phyloP scores from a whole-genome alignment of 768 basidiomycete genomes.

The Lentinula boryana region DNA sequence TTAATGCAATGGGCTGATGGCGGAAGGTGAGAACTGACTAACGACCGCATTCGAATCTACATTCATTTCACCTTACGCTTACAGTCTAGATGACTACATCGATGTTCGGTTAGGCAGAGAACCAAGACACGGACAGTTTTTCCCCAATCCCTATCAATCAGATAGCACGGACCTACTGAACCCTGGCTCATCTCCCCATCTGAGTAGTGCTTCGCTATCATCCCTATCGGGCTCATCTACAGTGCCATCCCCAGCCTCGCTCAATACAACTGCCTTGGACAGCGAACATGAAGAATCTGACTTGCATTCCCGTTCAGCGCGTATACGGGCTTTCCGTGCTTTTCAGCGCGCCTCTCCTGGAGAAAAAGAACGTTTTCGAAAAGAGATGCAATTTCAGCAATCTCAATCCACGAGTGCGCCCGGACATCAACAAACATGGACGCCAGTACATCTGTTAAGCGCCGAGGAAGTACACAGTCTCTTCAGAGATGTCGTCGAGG shows the following conservation, averaged over 20 bases:
- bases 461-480: constrained; percentile 78
- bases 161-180: constrained; percentile 20
- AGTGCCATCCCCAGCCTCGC: constrained; percentile 4
- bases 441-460: constrained; percentile 78
- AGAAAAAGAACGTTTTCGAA: constrained; percentile 56
- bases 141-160: not conserved
- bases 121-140: constrained; percentile 40
- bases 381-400: constrained; percentile 27
- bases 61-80: not conserved
- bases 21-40: constrained; percentile 41
- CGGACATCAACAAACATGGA: constrained; percentile 34
- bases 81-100: constrained; percentile 79
- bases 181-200: constrained; percentile 5
- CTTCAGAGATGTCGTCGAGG: constrained; percentile 82
- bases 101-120: constrained; percentile 68
- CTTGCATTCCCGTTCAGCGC: constrained; percentile 54
- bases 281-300: constrained; percentile 18
- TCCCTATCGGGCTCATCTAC: constrained; percentile 6
- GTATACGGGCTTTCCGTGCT: constrained; percentile 72
- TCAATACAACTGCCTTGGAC: not conserved
- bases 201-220: not conserved
- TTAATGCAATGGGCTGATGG: constrained; percentile 95
- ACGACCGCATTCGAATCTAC: not conserved
- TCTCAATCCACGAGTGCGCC: constrained; percentile 6
- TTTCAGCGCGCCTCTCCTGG: constrained; percentile 59